Percentiles rank a stretch among this genome's conserved stretches.
Evolutionary conservation across 2,329 filamentous ascomycete species (phyloP).

Genomic region (Neoscytalidium dimidiatum): DNA sequence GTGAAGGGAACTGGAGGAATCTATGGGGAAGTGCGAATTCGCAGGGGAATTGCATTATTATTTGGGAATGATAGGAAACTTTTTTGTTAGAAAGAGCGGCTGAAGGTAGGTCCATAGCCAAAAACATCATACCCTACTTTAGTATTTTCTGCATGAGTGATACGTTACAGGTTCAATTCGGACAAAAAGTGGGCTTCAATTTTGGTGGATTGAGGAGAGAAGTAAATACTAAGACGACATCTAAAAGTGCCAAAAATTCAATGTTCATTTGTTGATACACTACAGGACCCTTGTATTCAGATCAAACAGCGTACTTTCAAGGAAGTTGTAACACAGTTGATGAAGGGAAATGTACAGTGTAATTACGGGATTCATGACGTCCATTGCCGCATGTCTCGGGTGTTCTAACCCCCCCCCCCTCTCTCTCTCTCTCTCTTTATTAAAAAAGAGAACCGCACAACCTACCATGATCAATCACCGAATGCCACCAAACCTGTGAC

Average conservation of each 20-base stretch:
- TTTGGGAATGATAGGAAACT: background rate
- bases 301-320: background rate
- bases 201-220: too few relatives aligned
- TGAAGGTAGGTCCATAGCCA: slow-evolving; percentile 9
- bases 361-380: background rate
- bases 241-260: too few relatives aligned
- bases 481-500: too few relatives aligned
- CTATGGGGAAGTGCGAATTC: background rate
- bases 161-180: too few relatives aligned
- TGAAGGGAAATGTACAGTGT: background rate
- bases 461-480: background rate
- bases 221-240: too few relatives aligned
- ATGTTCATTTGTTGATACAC: too few relatives aligned
- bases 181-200: too few relatives aligned
- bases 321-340: background rate
- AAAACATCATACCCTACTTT: slow-evolving; percentile 5
- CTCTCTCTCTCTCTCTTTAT: too few relatives aligned
- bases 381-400: background rate
- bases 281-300: too few relatives aligned
- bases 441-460: background rate
- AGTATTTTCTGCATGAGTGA: background rate
- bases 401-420: background rate
- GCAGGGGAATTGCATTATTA: background rate
- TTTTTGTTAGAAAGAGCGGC: slow-evolving; percentile 3
- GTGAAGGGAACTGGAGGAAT: background rate